Conservation (phyloP, 2,329 filamentous ascomycete genomes). For the Septoria petroselini region DNA sequence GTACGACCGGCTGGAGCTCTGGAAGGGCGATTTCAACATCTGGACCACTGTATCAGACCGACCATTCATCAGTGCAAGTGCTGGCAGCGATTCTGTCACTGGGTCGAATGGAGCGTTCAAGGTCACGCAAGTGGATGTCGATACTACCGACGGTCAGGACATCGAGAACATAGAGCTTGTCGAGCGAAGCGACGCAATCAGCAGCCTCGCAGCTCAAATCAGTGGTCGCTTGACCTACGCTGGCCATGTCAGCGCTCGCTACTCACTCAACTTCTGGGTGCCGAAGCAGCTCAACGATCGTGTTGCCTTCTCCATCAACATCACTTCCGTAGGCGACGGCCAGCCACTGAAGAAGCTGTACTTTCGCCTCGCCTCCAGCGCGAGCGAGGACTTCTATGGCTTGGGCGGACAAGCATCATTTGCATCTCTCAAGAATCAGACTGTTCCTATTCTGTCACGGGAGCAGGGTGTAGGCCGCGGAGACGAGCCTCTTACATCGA, state of each 20-base stretch:
- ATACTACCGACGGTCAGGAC: constrained; percentile 28
- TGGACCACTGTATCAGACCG: constrained; percentile 24
- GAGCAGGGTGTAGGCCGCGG: constrained; percentile 36
- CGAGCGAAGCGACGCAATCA: constrained; percentile 17
- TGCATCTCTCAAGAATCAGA: constrained; percentile 33
- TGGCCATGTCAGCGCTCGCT: constrained; percentile 22
- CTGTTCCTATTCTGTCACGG: constrained; percentile 32
- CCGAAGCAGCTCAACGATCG: constrained; percentile 23
- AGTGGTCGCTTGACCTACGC: constrained; percentile 26
- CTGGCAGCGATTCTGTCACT: constrained; percentile 27
- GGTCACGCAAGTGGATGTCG: constrained; percentile 28
- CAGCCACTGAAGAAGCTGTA: constrained; percentile 30
- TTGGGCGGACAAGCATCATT: constrained; percentile 32
- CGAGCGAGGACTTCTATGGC: constrained; percentile 32
- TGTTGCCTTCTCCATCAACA: constrained; percentile 27
- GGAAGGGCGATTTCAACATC: constrained; percentile 18
- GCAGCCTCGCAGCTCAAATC: constrained; percentile 26
- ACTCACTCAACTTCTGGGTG: constrained; percentile 29
- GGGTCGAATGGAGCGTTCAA: constrained; percentile 31
- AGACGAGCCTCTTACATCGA: constrained; percentile 30
- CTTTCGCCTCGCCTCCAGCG: constrained; percentile 26
- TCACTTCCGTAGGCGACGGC: constrained; percentile 10
- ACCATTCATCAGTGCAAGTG: constrained; percentile 32
- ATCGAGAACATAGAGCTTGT: constrained; percentile 23
- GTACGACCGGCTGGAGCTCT: constrained; percentile 21